A percentile compares a stretch with the other conserved stretches of the same genome.
These are phyloP conservation scores for Leccinum olivaceopallidum DNA, from an alignment of 768 basidiomycete genomes.

Conservation along the genomic window DNA sequence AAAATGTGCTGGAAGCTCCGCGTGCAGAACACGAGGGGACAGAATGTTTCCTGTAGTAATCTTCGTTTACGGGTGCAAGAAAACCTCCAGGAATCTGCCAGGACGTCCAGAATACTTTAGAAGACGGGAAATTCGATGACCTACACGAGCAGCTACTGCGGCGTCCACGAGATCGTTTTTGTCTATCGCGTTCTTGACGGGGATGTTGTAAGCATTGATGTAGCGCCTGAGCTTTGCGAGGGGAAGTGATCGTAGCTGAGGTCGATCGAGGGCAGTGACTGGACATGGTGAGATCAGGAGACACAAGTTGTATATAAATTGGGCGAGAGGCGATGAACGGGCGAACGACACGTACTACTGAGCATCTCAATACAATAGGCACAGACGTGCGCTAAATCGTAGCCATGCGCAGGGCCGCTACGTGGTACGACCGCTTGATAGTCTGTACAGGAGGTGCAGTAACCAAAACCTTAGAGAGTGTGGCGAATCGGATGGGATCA, in stretches of 20 bases:
- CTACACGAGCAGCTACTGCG: conserved; percentile 51
- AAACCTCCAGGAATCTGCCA: conserved; percentile 61
- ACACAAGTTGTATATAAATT: not conserved
- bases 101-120: not conserved
- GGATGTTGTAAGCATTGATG: conserved; percentile 67
- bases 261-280: conserved; percentile 72
- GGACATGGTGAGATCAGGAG: not conserved
- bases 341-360: conserved; percentile 46
- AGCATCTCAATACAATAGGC: conserved; percentile 73
- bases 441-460: conserved; percentile 74
- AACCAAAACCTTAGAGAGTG: conserved; percentile 55
- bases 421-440: conserved; percentile 81
- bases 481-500: not conserved
- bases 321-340: not conserved
- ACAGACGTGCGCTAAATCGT: conserved; percentile 68
- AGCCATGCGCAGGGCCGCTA: conserved; percentile 48
- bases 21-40: conserved; percentile 21
- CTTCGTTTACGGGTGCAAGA: conserved; percentile 59
- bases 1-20: conserved; percentile 14
- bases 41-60: conserved; percentile 36
- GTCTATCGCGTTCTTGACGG: conserved; percentile 61
- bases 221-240: conserved; percentile 69
- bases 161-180: conserved; percentile 78
- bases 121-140: conserved; percentile 21
- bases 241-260: conserved; percentile 54